Base-by-base conservation (phyloP, 2,329 filamentous ascomycete genomes). In the Fusarium heterosporum region DNA sequence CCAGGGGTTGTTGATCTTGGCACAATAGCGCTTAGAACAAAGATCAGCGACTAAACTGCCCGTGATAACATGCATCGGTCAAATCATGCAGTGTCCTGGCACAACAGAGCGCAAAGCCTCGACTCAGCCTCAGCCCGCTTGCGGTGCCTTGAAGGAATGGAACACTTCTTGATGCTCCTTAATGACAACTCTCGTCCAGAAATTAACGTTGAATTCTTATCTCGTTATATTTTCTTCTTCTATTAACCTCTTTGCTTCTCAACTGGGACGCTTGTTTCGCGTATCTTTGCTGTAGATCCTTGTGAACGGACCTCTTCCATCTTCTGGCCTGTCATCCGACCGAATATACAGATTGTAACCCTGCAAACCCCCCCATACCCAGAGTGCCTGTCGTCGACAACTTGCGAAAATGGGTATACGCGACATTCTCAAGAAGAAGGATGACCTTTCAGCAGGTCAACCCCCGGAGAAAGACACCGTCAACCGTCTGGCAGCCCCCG, bases 351-450 rank as follows among this genome's bases (percentile, higher is more conserved):
- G 25, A 48, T 32, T 46, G 30, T 38, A 38, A 50, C 43, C 22
- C 32, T 55, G 38, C 30, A 26, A 28, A 61, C 41, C 28, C 34
- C 40, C 26, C 25, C 32, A 28, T 28, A 38, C 16, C 32, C 41
- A 59, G n/a, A 42, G 30, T 19, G 4, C 38, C 17, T 19, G 4
- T 43, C 17, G 34, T 36, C 38, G 22, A 36, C 46, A 47, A 28
- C 28, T 62, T 34, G 41, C 59, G 28, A 72, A 63, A 40, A 87
- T 87, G 82, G 84, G 81, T 16, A 75, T 87, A 56, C 83, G 82
- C 68, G 83, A 85, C 66, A 77, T 85, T 69, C 75, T 88, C 50
- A 84, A 80, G 76, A 87, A 85, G 75, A 86, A 85, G 76, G 80
- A 85, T 60, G 78, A 78, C 64, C 71, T 82, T 50, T 78, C 79